A percentile compares a stretch with the other conserved stretches of the same genome.
phyloP scores from a whole-genome alignment of 495 filamentous ascomycete genomes.

The Penicillium waksmanii region DNA sequence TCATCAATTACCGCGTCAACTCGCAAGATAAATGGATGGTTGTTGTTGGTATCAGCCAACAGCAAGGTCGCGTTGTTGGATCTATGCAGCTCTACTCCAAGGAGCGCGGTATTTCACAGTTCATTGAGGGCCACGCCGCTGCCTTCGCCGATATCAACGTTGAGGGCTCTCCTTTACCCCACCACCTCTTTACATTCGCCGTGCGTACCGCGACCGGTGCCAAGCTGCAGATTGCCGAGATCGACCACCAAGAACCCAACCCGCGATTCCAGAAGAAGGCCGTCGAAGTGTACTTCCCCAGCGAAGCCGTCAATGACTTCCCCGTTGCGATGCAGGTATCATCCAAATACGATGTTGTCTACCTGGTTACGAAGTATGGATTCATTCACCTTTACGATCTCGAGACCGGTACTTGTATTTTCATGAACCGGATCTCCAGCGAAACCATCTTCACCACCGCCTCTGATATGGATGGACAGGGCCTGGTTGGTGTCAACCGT shows the following conservation, averaged over 20 bases:
- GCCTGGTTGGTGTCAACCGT: constrained; percentile 93
- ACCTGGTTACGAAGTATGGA: constrained; percentile 97
- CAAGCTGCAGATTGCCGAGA: constrained; percentile 97
- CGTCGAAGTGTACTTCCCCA: constrained; percentile 96
- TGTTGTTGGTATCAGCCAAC: constrained; percentile 91
- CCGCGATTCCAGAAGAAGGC: constrained; percentile 90
- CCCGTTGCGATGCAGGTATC: constrained; percentile 98
- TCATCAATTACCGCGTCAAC: constrained; percentile 99
- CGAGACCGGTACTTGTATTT: constrained; percentile 95
- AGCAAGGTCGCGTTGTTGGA: constrained; percentile 89
- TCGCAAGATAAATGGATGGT: constrained; percentile 98
- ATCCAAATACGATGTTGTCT: constrained; percentile 91
- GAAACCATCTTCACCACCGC: constrained; percentile 98
- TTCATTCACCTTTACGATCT: constrained; percentile 99
- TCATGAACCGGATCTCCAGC: constrained; percentile 99
- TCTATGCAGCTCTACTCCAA: constrained; percentile 96
- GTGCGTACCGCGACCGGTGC: constrained; percentile 85
- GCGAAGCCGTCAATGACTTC: constrained; percentile 94
- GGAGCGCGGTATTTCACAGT: constrained; percentile 94
- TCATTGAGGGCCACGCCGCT: constrained; percentile 96
- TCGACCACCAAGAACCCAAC: constrained; percentile 89
- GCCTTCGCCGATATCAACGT: constrained; percentile 89
- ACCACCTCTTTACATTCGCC: constrained; percentile 95
- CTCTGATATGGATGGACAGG: constrained; percentile 77
- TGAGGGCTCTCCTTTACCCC: constrained; percentile 86